A percentile compares a stretch with the other conserved stretches of the same genome.
These are phyloP conservation scores for Leishmania amazonensis DNA, from an alignment of 208 protist genomes.

Conservation along the genomic window DNA sequence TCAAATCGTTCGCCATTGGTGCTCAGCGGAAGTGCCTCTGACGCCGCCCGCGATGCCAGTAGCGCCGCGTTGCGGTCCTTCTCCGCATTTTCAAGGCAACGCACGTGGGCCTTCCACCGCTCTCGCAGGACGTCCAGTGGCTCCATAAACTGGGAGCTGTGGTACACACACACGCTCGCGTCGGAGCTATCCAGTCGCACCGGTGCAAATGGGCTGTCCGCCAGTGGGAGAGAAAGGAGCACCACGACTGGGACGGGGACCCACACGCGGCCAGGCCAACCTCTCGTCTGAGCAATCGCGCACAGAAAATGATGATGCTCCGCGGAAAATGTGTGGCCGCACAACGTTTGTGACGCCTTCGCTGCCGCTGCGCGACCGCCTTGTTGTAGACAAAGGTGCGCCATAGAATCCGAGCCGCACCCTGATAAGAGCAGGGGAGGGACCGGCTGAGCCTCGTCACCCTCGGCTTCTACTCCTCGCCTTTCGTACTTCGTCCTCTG, in stretches of 20 bases:
- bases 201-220: neutral
- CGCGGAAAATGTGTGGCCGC: slow-evolving; percentile 40
- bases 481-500: neutral
- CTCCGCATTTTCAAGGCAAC: neutral
- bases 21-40: slow-evolving; percentile 29
- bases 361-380: neutral
- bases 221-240: slow-evolving; percentile 29
- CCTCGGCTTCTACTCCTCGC: neutral
- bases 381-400: neutral
- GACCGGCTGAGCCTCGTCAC: neutral
- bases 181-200: slow-evolving; percentile 30
- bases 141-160: slow-evolving; percentile 46
- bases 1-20: slow-evolving; percentile 77
- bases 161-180: slow-evolving; percentile 41
- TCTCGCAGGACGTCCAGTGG: slow-evolving; percentile 24
- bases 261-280: slow-evolving; percentile 44
- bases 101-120: slow-evolving; percentile 19
- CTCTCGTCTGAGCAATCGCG: slow-evolving; percentile 27
- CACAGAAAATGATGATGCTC: slow-evolving; percentile 42
- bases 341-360: slow-evolving; percentile 26
- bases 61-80: neutral
- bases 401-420: neutral
- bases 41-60: neutral
- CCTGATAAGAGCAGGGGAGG: neutral
- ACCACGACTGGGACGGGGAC: slow-evolving; percentile 39